Evolutionary conservation across 2,329 filamentous ascomycete genomes (phyloP), one percentile per base, ranked within the genome.

Genomic region (Botryotinia calthae): DNA sequence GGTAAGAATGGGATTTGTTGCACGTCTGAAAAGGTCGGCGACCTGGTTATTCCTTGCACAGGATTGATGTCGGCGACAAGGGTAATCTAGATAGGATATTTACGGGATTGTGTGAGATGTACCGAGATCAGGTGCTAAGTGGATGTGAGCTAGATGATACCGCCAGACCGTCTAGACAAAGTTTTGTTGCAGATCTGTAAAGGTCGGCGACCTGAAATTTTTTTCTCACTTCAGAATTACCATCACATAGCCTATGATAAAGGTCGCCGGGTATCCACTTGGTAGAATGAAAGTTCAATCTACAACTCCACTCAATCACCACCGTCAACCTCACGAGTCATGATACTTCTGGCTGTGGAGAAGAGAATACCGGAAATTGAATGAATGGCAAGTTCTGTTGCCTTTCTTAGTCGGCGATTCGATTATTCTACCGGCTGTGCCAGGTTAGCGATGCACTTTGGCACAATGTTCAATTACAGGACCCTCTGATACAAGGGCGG

Each of bases 141-240:
- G 31, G 58, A 31, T 34, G 69, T 25, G 25, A 64, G 56, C 58
- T 44, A 8, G n/a, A 28, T 64, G 31, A 48, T 40, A 22, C 44
- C 65, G 12, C 18, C 54, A 37, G n/a, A 18, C 59, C 16, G 54
- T 48, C 16, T 20, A 48, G 58, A 64, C 31, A 64, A 22, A 44
- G 12, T 40, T 44, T 65, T 56, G 69, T 71, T 71, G 69, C 70
- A 71, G 56, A 44, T 44, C 70, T 58, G n/a, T 46, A 66, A 66
- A 54, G 61, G 46, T 66, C 46, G 70, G 61, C 61, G 70, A 71
- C 61, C 70, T 70, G n/a, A 10, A 10, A 46, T 28, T 22, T 4
- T 28, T 9, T 20, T 9, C 18, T 54, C 25, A 20, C 7, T 22
- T 28, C 34, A 4, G n/a, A 56, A 28, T 31, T 31, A 31, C 16